Evolutionary conservation across 176 grass and related monocot genomes (phyloP).

Genomic region (Calamus simplicifolius): DNA sequence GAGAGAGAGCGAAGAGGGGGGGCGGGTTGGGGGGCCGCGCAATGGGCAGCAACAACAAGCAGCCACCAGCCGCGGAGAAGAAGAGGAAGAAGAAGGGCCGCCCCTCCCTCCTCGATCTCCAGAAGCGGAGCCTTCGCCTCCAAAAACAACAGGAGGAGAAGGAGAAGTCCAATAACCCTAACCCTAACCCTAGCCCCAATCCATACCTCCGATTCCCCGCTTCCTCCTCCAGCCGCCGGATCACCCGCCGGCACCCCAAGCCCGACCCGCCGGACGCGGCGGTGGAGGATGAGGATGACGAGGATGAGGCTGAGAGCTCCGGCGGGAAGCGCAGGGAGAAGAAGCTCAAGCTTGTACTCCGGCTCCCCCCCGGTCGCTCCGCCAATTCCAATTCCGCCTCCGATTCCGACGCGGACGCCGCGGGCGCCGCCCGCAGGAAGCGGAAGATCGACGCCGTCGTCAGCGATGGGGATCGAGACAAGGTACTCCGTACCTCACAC

Average conservation of each 20-base stretch:
- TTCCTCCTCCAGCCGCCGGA: neutral
- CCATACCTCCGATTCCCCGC: constrained; percentile 8
- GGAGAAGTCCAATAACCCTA: constrained; percentile 11
- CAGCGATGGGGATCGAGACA: constrained; percentile 15
- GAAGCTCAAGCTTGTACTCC: constrained; percentile 6
- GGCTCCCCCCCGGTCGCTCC: neutral
- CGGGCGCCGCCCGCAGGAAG: neutral
- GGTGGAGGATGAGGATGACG: neutral
- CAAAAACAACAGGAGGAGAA: constrained; percentile 15
- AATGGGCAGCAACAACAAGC: constrained; percentile 28
- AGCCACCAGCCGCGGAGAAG: neutral
- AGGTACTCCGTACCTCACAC: neutral
- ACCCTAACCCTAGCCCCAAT: constrained; percentile 3
- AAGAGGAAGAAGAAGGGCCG: constrained; percentile 45
- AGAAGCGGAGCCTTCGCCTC: constrained; percentile 36
- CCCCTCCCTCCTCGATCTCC: constrained; percentile 37
- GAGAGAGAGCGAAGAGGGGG: constrained; percentile 1
- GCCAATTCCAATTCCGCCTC: neutral
- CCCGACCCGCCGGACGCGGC: neutral
- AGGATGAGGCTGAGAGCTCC: neutral
- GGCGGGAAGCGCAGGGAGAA: constrained; percentile 6
- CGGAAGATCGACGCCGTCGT: neutral
- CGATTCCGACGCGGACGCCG: neutral
- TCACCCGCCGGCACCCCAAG: constrained; percentile 8
- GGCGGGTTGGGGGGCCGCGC: constrained; percentile 2